A percentile compares a stretch with the other conserved stretches of the same genome.
These are phyloP conservation scores for Ephemerocybe angulata DNA, from an alignment of 768 basidiomycete genomes.

Conservation along the genomic window DNA sequence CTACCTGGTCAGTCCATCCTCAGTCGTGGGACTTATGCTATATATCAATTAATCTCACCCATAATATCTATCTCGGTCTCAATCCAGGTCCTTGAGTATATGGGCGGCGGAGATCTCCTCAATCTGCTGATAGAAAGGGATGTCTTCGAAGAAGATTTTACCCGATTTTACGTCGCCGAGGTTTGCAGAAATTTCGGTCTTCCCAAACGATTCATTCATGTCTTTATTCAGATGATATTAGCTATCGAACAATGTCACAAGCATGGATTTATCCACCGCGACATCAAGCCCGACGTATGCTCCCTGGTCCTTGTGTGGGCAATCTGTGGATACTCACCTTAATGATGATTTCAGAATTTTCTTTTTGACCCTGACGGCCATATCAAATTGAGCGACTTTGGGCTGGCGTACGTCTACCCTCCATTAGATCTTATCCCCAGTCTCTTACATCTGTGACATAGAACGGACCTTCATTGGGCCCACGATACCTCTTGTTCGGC, in stretches of 20 bases:
- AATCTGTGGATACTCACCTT: constrained; percentile 16
- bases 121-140: constrained; percentile 93
- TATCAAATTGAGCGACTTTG: constrained; percentile 93
- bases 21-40: constrained; percentile 28
- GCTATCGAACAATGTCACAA: constrained; percentile 92
- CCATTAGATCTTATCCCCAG: constrained; percentile 11
- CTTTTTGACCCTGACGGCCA: constrained; percentile 92
- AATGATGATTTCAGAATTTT: constrained; percentile 85
- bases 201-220: constrained; percentile 13
- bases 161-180: constrained; percentile 93
- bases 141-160: constrained; percentile 86
- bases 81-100: constrained; percentile 82
- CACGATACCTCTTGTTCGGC: constrained; percentile 85
- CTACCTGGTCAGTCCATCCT: constrained; percentile 68
- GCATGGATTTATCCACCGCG: constrained; percentile 95
- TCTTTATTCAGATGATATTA: constrained; percentile 72
- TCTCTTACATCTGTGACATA: constrained; percentile 28
- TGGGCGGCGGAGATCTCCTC: constrained; percentile 95
- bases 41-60: constrained; percentile 51
- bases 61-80: constrained; percentile 21
- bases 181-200: constrained; percentile 33
- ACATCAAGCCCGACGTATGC: constrained; percentile 91
- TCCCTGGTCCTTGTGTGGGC: constrained; percentile 11
- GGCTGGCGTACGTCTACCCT: constrained; percentile 73
- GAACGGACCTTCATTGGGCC: constrained; percentile 93